These are phyloP conservation scores for Omphalotus guepiniiformis DNA, from an alignment of 768 basidiomycete species.

Conservation along the genomic window DNA sequence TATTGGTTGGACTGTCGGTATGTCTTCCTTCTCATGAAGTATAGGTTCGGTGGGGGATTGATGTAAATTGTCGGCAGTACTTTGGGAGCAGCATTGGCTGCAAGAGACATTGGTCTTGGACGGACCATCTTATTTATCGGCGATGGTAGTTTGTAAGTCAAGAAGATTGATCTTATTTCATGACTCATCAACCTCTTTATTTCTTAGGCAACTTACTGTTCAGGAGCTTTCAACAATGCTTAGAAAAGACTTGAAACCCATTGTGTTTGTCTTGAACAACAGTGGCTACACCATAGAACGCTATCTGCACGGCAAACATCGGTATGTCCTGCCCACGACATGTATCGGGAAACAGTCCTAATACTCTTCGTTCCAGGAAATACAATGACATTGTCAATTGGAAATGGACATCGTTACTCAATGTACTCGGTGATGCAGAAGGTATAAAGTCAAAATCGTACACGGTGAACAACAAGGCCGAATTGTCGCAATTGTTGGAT, in stretches of 20 bases:
- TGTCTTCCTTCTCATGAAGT: background rate
- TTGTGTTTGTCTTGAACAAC: constrained; percentile 82
- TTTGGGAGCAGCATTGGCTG: constrained; percentile 80
- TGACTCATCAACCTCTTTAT: background rate
- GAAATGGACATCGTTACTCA: constrained; percentile 67
- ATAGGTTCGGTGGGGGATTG: no score
- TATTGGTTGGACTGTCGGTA: constrained; percentile 86
- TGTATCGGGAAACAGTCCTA: no score
- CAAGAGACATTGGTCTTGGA: constrained; percentile 52
- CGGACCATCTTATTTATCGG: constrained; percentile 84
- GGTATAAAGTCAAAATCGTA: constrained; percentile 54
- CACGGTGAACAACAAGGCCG: constrained; percentile 60
- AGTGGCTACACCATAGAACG: constrained; percentile 87
- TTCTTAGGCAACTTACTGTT: constrained; percentile 62
- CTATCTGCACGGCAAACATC: constrained; percentile 59
- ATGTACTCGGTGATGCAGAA: constrained; percentile 50
- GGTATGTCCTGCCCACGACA: constrained; percentile 38
- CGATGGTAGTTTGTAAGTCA: constrained; percentile 70
- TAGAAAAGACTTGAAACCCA: constrained; percentile 64
- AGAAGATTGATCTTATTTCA: background rate
- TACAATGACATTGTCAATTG: constrained; percentile 88
- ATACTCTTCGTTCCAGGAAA: constrained; percentile 40
- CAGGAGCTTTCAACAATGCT: constrained; percentile 89
- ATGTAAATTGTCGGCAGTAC: constrained; percentile 56
- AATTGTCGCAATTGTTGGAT: constrained; percentile 65